Conservation (phyloP, 2,329 filamentous ascomycete species). For the Penicillium sp. region DNA sequence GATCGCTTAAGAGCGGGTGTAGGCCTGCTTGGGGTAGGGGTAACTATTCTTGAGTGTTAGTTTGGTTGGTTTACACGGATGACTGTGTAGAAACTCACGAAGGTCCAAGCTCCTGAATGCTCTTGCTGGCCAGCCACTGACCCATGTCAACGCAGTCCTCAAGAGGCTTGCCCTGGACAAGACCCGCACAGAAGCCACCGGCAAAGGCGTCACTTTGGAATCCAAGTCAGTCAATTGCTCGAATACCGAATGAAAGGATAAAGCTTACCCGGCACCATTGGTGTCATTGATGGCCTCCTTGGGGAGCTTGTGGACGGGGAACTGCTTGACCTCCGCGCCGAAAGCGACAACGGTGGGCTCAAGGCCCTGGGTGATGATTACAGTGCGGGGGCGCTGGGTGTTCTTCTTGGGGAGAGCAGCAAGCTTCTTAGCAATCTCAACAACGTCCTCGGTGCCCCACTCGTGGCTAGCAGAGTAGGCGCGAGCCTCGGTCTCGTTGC, state of each 20-base stretch:
- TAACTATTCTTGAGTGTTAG: constrained; percentile 51
- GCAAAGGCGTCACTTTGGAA: constrained; percentile 77
- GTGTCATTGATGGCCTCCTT: constrained; percentile 84
- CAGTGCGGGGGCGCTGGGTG: constrained; percentile 72
- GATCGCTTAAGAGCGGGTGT: constrained; percentile 43
- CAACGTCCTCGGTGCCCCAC: constrained; percentile 69
- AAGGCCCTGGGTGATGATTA: constrained; percentile 93
- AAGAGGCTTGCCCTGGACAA: constrained; percentile 77
- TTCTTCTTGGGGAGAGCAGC: constrained; percentile 92
- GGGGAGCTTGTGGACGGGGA: constrained; percentile 74
- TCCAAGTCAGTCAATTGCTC: constrained; percentile 11
- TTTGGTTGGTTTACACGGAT: not conserved
- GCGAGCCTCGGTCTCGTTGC: constrained; percentile 92
- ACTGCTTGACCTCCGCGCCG: constrained; percentile 68
- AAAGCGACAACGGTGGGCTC: constrained; percentile 79
- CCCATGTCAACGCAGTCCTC: constrained; percentile 81
- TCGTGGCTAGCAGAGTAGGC: constrained; percentile 79
- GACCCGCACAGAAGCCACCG: constrained; percentile 84
- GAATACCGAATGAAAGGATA: not conserved
- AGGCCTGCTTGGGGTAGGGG: constrained; percentile 77
- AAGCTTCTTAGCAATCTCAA: constrained; percentile 78
- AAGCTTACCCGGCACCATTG: constrained; percentile 72
- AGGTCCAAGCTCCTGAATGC: constrained; percentile 91
- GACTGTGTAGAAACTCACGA: constrained; percentile 62
- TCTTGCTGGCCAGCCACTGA: constrained; percentile 90